Evolutionary conservation across 2,329 filamentous ascomycete species (phyloP).

Genomic region (Zopfia rhizophila): DNA sequence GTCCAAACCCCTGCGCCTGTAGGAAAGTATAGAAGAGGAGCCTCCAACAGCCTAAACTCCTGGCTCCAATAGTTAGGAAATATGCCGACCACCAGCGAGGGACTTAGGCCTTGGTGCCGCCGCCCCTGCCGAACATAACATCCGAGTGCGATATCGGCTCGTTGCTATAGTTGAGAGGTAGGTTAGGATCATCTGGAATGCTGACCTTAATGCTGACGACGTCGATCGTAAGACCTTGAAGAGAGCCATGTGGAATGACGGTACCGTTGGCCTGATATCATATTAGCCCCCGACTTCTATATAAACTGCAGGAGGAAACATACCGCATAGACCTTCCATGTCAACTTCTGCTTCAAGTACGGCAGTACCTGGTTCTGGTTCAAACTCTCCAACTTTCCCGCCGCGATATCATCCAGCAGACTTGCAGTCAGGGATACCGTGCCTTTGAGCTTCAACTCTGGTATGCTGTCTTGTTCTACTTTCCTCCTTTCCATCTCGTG

Average conservation of each 20-base stretch:
- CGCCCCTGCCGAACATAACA: conserved; percentile 15
- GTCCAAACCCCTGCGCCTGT: no score
- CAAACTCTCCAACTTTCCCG: conserved; percentile 30
- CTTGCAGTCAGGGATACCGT: conserved; percentile 36
- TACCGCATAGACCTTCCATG: conserved; percentile 42
- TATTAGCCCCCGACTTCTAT: conserved; percentile 5
- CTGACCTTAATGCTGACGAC: conserved; percentile 27
- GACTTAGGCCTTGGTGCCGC: no score
- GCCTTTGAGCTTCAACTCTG: conserved; percentile 23
- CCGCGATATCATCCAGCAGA: conserved; percentile 35
- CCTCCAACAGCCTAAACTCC: no score
- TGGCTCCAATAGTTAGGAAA: no score
- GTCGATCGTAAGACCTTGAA: conserved; percentile 28
- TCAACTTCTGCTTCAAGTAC: conserved; percentile 37
- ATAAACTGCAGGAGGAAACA: conserved; percentile 4
- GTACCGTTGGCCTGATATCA: conserved; percentile 23
- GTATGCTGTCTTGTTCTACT: conserved; percentile 2
- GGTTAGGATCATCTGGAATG: conserved; percentile 26
- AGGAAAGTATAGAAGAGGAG: no score
- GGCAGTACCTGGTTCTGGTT: conserved; percentile 34
- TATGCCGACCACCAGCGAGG: no score
- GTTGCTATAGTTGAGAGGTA: conserved; percentile 29
- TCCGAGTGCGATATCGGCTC: conserved; percentile 28
- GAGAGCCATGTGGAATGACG: conserved; percentile 17
- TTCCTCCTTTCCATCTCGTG: conserved; percentile 9